These are phyloP conservation scores for Ramularia collo-cygni DNA, from an alignment of 2,329 filamentous ascomycete genomes.

Conservation along the genomic window DNA sequence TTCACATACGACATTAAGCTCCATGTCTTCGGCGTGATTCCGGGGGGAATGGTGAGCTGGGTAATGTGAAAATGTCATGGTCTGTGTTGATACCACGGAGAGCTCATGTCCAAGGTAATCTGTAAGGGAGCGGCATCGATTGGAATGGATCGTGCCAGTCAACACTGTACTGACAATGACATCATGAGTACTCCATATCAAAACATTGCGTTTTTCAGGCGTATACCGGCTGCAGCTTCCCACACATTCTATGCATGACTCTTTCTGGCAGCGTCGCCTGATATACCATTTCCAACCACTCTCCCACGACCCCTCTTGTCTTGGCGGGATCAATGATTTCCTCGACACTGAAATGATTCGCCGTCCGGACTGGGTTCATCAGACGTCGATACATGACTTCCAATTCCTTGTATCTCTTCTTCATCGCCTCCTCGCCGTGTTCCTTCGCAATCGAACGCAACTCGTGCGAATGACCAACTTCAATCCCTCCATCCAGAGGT, in stretches of 20 bases:
- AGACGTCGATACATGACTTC: constrained; percentile 54
- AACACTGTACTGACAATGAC: background rate
- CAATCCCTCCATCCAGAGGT: constrained; percentile 58
- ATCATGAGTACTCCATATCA: too few species aligned
- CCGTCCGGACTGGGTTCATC: constrained; percentile 59
- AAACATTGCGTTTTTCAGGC: constrained; percentile 14
- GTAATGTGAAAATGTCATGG: too few species aligned
- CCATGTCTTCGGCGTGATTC: too few species aligned
- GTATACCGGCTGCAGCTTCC: constrained; percentile 27
- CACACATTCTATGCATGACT: constrained; percentile 36
- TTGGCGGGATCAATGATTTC: constrained; percentile 59
- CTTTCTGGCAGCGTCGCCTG: constrained; percentile 46
- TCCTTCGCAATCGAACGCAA: constrained; percentile 49
- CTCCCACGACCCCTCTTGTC: constrained; percentile 49
- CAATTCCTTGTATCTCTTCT: constrained; percentile 49
- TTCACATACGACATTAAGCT: too few species aligned
- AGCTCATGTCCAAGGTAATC: too few species aligned
- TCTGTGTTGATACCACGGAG: too few species aligned
- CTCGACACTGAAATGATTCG: constrained; percentile 57
- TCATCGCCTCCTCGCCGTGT: constrained; percentile 41
- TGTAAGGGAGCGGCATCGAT: too few species aligned
- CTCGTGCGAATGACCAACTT: constrained; percentile 56
- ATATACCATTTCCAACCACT: constrained; percentile 53
- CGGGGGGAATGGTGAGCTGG: too few species aligned
- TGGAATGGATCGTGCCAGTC: background rate